Percentiles rank a stretch among this genome's conserved stretches.
phyloP scores from a whole-genome alignment of 1,139 yeast species.

The Pichia sp. region DNA sequence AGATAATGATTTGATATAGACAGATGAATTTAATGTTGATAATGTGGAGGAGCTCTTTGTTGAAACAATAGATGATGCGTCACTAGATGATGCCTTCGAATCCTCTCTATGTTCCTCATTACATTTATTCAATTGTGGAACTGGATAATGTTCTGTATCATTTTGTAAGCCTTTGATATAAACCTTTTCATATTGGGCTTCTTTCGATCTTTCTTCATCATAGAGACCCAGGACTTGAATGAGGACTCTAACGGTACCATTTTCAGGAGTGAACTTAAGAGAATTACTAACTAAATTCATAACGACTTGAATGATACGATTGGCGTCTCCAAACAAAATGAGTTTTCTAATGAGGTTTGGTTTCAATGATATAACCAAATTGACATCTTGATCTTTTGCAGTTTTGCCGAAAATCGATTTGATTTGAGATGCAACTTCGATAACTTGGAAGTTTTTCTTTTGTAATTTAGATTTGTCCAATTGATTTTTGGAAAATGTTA shows the following conservation, averaged over 20 bases:
- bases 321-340: slow-evolving; percentile 79
- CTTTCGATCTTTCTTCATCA: slow-evolving; percentile 47
- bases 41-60: slow-evolving; percentile 19
- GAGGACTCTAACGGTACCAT: slow-evolving; percentile 73
- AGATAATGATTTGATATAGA: slow-evolving; percentile 26
- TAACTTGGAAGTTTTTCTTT: slow-evolving; percentile 67
- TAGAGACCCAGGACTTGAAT: slow-evolving; percentile 71
- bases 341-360: slow-evolving; percentile 64
- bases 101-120: background rate
- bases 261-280: slow-evolving; percentile 83
- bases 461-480: slow-evolving; percentile 82
- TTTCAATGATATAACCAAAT: slow-evolving; percentile 51
- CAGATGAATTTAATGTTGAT: slow-evolving; percentile 25
- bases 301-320: slow-evolving; percentile 81
- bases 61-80: slow-evolving; percentile 11
- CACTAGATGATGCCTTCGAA: slow-evolving; percentile 2
- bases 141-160: slow-evolving; percentile 18
- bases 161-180: slow-evolving; percentile 30
- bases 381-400: slow-evolving; percentile 75
- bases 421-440: slow-evolving; percentile 76
- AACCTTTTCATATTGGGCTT: slow-evolving; percentile 36
- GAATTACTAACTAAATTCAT: slow-evolving; percentile 89
- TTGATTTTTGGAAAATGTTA: slow-evolving; percentile 91
- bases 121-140: slow-evolving; percentile 11
- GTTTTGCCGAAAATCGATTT: slow-evolving; percentile 85